phyloP scores from a whole-genome alignment of 768 basidiomycete species.

The Collybia sordida region DNA sequence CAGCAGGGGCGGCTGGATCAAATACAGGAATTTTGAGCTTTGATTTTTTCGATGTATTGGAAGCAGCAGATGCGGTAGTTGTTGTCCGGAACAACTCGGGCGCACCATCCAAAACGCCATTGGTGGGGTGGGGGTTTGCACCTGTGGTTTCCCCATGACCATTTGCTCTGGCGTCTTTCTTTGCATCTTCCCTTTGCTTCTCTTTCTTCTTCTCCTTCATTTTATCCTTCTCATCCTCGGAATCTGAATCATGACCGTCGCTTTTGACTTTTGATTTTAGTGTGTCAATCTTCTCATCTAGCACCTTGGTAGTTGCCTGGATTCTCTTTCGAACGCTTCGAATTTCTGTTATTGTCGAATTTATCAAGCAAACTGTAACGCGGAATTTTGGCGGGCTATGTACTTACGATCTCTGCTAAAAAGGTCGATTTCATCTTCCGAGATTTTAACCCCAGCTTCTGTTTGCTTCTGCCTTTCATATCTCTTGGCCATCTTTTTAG shows the following conservation, averaged over 20 bases:
- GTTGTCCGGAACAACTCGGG: constrained; percentile 6
- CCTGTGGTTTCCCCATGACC: not conserved
- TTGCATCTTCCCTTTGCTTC: constrained; percentile 10
- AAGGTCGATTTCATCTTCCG: constrained; percentile 31
- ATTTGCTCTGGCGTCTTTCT: constrained; percentile 13
- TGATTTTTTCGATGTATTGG: constrained; percentile 15
- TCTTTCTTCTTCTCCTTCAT: not conserved
- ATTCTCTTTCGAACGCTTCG: constrained; percentile 30
- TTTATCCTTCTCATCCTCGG: constrained; percentile 1
- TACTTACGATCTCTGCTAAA: constrained; percentile 35
- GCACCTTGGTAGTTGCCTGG: constrained; percentile 15
- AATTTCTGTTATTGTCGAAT: constrained; percentile 22
- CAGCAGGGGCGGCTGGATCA: constrained; percentile 29
- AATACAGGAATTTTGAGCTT: constrained; percentile 16
- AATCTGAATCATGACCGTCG: constrained; percentile 11
- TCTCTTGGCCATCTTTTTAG: constrained; percentile 47
- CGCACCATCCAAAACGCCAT: constrained; percentile 1
- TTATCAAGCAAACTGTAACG: not conserved
- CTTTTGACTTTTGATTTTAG: constrained; percentile 28
- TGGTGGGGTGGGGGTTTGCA: not conserved
- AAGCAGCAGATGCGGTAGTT: constrained; percentile 8
- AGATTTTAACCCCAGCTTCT: constrained; percentile 12
- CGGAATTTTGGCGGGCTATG: not conserved
- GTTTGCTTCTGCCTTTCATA: constrained; percentile 34
- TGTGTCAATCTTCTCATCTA: constrained; percentile 28